These are phyloP conservation scores for Dianthus caryophyllus DNA, from an alignment of 148 eudicot species.

Conservation along the genomic window DNA sequence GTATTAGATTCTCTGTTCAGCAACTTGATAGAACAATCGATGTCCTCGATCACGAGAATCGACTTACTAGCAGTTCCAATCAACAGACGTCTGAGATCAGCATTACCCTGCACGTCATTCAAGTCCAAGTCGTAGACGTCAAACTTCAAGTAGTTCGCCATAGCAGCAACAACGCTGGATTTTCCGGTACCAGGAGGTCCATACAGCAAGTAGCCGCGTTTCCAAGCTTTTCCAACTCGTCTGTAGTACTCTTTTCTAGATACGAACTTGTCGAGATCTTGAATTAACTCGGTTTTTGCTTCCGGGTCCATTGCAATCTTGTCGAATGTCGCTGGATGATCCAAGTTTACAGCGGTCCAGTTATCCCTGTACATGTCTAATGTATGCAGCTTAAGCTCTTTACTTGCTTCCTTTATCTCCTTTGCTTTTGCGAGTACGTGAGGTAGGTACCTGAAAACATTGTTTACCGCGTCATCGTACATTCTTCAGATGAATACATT, in stretches of 20 bases:
- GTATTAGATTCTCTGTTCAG: slow-evolving; percentile 25
- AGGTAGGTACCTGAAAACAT: slow-evolving; percentile 28
- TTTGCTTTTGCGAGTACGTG: slow-evolving; percentile 34
- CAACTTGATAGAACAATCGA: slow-evolving; percentile 23
- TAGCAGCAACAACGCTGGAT: slow-evolving; percentile 42
- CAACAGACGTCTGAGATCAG: slow-evolving; percentile 31
- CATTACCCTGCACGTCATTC: slow-evolving; percentile 28
- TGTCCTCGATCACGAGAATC: slow-evolving; percentile 35
- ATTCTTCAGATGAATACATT: no score
- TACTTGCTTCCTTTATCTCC: slow-evolving; percentile 40
- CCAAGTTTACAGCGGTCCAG: slow-evolving; percentile 37
- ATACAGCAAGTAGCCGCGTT: no score
- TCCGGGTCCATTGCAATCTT: slow-evolving; percentile 34
- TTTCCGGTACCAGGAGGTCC: slow-evolving; percentile 47
- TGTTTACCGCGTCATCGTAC: no score
- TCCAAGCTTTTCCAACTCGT: slow-evolving; percentile 45
- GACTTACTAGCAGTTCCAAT: slow-evolving; percentile 35
- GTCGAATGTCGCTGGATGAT: slow-evolving; percentile 38
- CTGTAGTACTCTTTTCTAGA: slow-evolving; percentile 34
- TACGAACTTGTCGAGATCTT: slow-evolving; percentile 36
- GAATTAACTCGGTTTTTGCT: slow-evolving; percentile 24
- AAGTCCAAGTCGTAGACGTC: slow-evolving; percentile 40
- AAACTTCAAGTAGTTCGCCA: slow-evolving; percentile 43
- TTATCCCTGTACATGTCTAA: slow-evolving; percentile 51
- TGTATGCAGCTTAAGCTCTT: slow-evolving; percentile 51